Evolutionary conservation across 495 filamentous ascomycete genomes (phyloP).

Genomic region (Penicillium silybi): DNA sequence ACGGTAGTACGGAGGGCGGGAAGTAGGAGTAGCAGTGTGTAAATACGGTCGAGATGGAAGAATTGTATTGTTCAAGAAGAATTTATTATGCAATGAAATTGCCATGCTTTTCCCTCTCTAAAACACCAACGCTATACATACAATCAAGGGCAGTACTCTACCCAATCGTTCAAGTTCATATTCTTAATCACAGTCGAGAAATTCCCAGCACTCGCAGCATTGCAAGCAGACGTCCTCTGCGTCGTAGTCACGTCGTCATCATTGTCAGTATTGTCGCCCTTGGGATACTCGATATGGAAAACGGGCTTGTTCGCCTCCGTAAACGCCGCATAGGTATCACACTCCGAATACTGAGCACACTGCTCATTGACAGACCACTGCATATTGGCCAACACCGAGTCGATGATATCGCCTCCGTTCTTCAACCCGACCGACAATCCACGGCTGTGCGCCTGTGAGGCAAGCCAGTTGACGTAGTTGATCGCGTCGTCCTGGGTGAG

Average conservation of each 20-base stretch:
- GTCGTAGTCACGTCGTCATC: conserved; percentile 26
- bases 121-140: not conserved
- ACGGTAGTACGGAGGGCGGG: too few relatives aligned
- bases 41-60: too few relatives aligned
- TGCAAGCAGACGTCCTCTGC: conserved; percentile 32
- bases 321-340: conserved; percentile 53
- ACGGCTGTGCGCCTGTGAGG: conserved; percentile 43
- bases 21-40: too few relatives aligned
- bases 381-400: conserved; percentile 50
- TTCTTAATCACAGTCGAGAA: conserved; percentile 66
- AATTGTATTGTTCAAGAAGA: too few relatives aligned
- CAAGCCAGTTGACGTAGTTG: conserved; percentile 57
- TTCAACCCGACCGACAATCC: conserved; percentile 60
- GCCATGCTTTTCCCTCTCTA: too few relatives aligned
- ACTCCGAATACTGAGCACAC: conserved; percentile 59
- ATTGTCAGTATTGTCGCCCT: conserved; percentile 38
- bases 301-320: conserved; percentile 59
- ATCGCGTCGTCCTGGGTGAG: conserved; percentile 53
- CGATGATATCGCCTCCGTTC: conserved; percentile 59
- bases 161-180: conserved; percentile 58
- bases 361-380: conserved; percentile 73
- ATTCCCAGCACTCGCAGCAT: conserved; percentile 31
- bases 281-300: conserved; percentile 70
- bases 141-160: conserved; percentile 41
- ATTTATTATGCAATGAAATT: too few relatives aligned